Conservation (phyloP, 2,329 filamentous ascomycete genomes). For the Alternaria atra region DNA sequence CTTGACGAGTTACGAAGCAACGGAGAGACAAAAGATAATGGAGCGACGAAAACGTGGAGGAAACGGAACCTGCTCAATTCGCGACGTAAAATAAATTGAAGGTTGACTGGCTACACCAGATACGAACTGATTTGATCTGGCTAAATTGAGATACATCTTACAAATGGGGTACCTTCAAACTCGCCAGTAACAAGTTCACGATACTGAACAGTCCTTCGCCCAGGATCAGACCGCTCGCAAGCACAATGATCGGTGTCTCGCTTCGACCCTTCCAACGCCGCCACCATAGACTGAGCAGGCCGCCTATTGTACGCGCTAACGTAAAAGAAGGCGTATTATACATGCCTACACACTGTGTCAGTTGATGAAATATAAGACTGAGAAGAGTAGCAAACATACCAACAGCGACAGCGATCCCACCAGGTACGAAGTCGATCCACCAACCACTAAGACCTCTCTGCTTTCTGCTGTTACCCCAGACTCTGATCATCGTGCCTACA, state of each 20-base stretch:
- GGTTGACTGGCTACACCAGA: background rate
- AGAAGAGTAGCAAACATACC: conserved; percentile 60
- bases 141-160: conserved; percentile 3
- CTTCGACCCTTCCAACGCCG: conserved; percentile 47
- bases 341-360: conserved; percentile 69
- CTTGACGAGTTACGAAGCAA: background rate
- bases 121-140: background rate
- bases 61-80: background rate
- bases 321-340: conserved; percentile 98
- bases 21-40: background rate
- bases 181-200: conserved; percentile 84
- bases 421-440: conserved; percentile 83
- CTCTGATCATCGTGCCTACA: conserved; percentile 73
- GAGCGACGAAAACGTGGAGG: background rate
- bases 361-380: background rate
- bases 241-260: conserved; percentile 84
- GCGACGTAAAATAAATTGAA: background rate
- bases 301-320: conserved; percentile 83
- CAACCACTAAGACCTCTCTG: conserved; percentile 48
- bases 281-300: conserved; percentile 48
- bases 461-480: conserved; percentile 46
- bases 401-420: conserved; percentile 94
- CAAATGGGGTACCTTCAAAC: conserved; percentile 68
- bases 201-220: conserved; percentile 78
- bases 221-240: conserved; percentile 88